A percentile compares a stretch with the other conserved stretches of the same genome.
These are phyloP conservation scores for Nicotiana obtusifolia DNA, from an alignment of 257 asterid genomes.

Conservation along the genomic window DNA sequence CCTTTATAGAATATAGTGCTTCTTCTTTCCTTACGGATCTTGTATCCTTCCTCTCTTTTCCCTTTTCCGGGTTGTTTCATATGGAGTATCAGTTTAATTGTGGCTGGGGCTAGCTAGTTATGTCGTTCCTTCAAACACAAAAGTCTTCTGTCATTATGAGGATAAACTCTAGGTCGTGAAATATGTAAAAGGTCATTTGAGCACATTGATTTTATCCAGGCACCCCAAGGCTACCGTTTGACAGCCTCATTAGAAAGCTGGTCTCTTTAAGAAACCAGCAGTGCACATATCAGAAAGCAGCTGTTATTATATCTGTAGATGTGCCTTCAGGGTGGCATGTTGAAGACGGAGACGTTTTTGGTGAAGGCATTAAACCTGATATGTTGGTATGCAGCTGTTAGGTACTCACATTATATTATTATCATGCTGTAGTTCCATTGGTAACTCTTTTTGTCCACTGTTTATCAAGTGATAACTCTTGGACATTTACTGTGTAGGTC, in stretches of 20 bases:
- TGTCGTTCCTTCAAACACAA: not conserved
- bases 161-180: not conserved
- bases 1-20: not conserved
- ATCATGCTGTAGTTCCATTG: not conserved
- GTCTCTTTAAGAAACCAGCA: conserved; percentile 11
- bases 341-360: conserved; percentile 26
- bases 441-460: not conserved
- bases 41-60: not conserved
- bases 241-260: conserved; percentile 21
- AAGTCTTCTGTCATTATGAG: not conserved
- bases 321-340: conserved; percentile 37
- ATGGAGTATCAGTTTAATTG: not conserved
- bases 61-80: not conserved
- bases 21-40: not conserved
- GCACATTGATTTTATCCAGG: conserved; percentile 16
- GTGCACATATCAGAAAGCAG: conserved; percentile 4
- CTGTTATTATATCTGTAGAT: conserved; percentile 31
- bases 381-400: conserved; percentile 29
- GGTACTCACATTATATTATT: not conserved
- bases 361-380: conserved; percentile 28
- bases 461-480: not conserved
- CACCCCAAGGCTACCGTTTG: conserved; percentile 25
- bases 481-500: conserved; percentile 10
- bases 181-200: not conserved
- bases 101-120: not conserved